Conservation (phyloP, 2,329 filamentous ascomycete species). For the Fusarium sp. region DNA sequence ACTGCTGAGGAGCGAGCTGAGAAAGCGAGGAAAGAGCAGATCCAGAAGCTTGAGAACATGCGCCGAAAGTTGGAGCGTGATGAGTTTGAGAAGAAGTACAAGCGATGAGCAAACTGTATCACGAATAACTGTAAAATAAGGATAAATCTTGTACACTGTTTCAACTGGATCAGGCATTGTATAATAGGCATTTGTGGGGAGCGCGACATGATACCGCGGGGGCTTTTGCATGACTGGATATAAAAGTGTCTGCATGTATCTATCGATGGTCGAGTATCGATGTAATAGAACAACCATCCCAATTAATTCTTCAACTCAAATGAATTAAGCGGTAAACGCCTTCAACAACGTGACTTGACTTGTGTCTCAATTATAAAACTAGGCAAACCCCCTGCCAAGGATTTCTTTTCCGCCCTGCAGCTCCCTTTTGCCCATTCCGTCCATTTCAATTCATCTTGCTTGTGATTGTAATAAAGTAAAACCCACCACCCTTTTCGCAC, state of each 20-base stretch:
- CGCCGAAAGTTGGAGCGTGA: conserved; percentile 48
- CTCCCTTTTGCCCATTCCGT: conserved; percentile 13
- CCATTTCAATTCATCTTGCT: not conserved
- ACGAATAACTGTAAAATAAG: conserved; percentile 29
- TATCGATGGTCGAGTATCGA: conserved; percentile 27
- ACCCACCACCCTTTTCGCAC: not conserved
- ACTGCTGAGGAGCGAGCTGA: conserved; percentile 47
- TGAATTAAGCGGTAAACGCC: conserved; percentile 15
- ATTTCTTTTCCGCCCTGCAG: conserved; percentile 30
- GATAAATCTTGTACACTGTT: conserved; percentile 6
- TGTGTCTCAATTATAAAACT: conserved; percentile 36
- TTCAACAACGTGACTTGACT: conserved; percentile 21
- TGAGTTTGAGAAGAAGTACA: conserved; percentile 54
- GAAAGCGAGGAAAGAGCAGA: conserved; percentile 46
- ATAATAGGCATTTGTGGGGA: conserved; percentile 31
- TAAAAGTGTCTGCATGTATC: conserved; percentile 19
- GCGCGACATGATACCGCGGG: conserved; percentile 13
- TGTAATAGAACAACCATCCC: conserved; percentile 21
- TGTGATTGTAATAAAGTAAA: conserved; percentile 10
- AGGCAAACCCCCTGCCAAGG: conserved; percentile 25
- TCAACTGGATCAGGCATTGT: conserved; percentile 18
- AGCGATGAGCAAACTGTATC: conserved; percentile 38
- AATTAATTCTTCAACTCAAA: not conserved
- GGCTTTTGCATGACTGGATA: conserved; percentile 14
- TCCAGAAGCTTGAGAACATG: conserved; percentile 48